A percentile compares a stretch with the other conserved stretches of the same genome.
Evolutionary conservation across 1,284 basidiomycete genomes (phyloP).

Genomic region (Apiotrichum sp.): DNA sequence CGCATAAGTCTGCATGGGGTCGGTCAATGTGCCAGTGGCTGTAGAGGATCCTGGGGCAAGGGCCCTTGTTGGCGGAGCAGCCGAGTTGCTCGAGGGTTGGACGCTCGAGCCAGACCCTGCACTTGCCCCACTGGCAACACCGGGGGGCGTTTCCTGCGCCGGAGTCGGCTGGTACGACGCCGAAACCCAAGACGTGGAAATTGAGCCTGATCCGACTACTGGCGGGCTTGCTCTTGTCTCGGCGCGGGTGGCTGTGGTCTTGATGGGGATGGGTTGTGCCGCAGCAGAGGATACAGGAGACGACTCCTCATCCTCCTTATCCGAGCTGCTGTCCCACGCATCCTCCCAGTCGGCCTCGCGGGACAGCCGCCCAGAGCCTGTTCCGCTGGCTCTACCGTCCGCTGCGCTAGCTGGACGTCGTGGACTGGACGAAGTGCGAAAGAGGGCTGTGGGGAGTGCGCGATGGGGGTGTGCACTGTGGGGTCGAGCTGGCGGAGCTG

Average conservation of each 20-base stretch:
- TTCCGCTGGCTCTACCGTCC: not conserved
- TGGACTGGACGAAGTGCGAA: constrained; percentile 7
- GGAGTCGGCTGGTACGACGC: constrained; percentile 29
- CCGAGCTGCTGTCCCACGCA: constrained; percentile 81
- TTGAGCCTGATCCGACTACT: constrained; percentile 4
- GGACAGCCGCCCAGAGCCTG: not conserved
- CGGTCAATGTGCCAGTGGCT: not conserved
- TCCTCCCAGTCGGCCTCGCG: constrained; percentile 70
- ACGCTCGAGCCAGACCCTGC: not conserved
- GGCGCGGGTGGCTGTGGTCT: not conserved
- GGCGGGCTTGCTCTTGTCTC: not conserved
- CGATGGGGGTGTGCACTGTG: constrained; percentile 41
- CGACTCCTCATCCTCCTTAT: constrained; percentile 42
- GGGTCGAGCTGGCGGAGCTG: constrained; percentile 38
- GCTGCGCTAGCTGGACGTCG: constrained; percentile 9
- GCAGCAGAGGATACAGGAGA: not conserved
- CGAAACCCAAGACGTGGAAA: constrained; percentile 34
- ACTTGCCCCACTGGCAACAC: not conserved
- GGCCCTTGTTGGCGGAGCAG: not conserved
- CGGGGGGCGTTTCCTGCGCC: constrained; percentile 23
- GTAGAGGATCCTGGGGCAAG: not conserved
- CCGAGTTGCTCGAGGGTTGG: constrained; percentile 2
- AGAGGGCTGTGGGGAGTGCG: constrained; percentile 20
- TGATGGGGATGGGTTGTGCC: constrained; percentile 1
- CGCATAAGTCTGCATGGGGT: not conserved